Conservation (phyloP, 2,329 filamentous ascomycete genomes). For the Dactylellina haptotyla region DNA sequence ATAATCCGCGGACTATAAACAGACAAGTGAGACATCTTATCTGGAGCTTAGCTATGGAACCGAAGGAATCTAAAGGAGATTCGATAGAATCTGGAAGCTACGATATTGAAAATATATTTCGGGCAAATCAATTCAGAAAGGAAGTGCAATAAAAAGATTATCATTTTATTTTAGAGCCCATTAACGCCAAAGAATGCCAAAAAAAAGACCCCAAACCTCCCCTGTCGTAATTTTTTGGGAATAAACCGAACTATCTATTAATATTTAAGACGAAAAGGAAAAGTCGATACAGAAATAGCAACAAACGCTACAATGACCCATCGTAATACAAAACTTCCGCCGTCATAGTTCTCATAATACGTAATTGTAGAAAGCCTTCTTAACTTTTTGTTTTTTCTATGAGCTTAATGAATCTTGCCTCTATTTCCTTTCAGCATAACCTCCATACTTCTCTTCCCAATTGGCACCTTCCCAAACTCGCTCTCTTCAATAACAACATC, state of each 20-base stretch:
- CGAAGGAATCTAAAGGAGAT: not conserved
- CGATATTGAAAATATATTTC: too few relatives aligned
- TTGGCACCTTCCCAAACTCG: conserved; percentile 24
- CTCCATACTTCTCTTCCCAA: conserved; percentile 47
- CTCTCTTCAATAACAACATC: conserved; percentile 32
- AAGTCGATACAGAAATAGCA: not conserved
- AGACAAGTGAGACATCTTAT: too few relatives aligned
- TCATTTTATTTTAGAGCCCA: not conserved
- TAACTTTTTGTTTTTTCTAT: not conserved
- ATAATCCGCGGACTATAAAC: too few relatives aligned
- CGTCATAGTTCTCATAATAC: conserved; percentile 7
- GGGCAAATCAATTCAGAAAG: too few relatives aligned
- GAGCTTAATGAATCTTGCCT: conserved; percentile 21
- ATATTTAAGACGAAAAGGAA: not conserved
- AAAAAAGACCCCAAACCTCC: not conserved
- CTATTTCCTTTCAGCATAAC: conserved; percentile 36
- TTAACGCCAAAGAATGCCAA: conserved; percentile 11
- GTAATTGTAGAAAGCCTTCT: not conserved
- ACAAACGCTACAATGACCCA: not conserved
- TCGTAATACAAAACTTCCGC: not conserved
- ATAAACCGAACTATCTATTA: not conserved
- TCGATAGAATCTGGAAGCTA: not conserved
- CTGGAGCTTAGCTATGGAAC: too few relatives aligned
- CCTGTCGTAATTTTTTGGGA: not conserved
- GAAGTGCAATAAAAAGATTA: not conserved